phyloP scores from a whole-genome alignment of 2,329 filamentous ascomycete species.

The Trichoderma sp. region DNA sequence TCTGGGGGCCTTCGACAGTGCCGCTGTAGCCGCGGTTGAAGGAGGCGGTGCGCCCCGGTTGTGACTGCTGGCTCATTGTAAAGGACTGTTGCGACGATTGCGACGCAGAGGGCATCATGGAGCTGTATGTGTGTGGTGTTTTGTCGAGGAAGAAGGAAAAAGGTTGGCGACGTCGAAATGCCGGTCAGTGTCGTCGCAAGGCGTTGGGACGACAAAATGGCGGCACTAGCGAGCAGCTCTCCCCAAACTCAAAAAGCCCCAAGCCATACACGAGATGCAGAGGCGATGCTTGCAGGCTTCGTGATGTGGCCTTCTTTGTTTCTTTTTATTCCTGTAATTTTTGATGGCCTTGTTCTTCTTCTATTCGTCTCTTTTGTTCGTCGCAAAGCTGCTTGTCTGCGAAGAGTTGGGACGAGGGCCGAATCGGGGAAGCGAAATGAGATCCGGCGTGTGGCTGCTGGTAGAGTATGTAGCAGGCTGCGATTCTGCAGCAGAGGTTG shows the following conservation, averaged over 20 bases:
- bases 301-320: background rate
- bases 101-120: slow-evolving; percentile 47
- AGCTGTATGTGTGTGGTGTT: background rate
- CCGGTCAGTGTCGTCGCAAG: slow-evolving; percentile 25
- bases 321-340: background rate
- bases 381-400: background rate
- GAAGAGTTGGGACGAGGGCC: background rate
- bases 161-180: slow-evolving; percentile 3
- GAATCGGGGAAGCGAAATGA: slow-evolving; percentile 21
- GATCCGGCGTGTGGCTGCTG: slow-evolving; percentile 23
- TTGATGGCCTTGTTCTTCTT: background rate
- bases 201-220: slow-evolving; percentile 16
- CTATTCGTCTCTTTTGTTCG: background rate
- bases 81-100: slow-evolving; percentile 61
- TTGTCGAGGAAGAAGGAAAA: background rate
- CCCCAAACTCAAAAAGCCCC: slow-evolving; percentile 1
- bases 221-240: slow-evolving; percentile 16
- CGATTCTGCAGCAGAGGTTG: slow-evolving; percentile 21
- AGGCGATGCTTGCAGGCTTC: slow-evolving; percentile 2
- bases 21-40: slow-evolving; percentile 42
- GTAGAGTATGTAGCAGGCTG: slow-evolving; percentile 17
- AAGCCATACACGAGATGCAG: slow-evolving; percentile 8
- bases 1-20: slow-evolving; percentile 53
- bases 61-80: slow-evolving; percentile 58
- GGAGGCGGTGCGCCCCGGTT: slow-evolving; percentile 45